Base-by-base conservation (phyloP, 1,139 yeast species). In the Geotrichum citri-aurantii region DNA sequence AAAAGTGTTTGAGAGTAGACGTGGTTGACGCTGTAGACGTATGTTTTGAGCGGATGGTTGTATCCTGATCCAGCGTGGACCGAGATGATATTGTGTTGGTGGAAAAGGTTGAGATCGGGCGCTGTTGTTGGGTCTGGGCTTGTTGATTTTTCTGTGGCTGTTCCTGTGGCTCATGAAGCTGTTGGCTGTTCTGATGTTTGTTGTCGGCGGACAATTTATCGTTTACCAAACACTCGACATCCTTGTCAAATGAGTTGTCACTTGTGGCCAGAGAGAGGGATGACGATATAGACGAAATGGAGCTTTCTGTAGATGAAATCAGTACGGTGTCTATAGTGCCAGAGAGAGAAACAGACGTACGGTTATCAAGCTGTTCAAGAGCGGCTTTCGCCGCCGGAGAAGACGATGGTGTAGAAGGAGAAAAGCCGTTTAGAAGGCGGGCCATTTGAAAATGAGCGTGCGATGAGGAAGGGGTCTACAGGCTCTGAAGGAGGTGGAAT, bases 21-120 rank as follows among this genome's bases (percentile, higher is more conserved):
- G 62, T 52, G 17, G 68, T 65, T 3, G 68, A 66, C 2, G 65
- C 60, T 48, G 64, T 60, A 21, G 69, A 66, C 7, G 65, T 52
- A 46, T 65, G 68, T 24, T 64, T 65, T 21, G 65, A 60, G 14
- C 59, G 60, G 23, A 53, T 50, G 11, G 48, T 17, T 27, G 55
- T 47, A 12, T 27, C 42, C 2, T 19, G 52, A 40, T 52, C 59
- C 8, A 56, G 23, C 12, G 59, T 56, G 5, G 50, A 42, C 44
- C 51, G 51, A 14, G 58, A 55, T 3, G 59, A 53, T 6, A 54
- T 44, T 3, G 59, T 52, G 48, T 51, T 51, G 46, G 37, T 50
- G 14, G 59, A 56, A 2, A 56, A 17, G 19, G 59, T 37, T 7
- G 59, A 56, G 10, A 40, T 52, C 12, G 59, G 59, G 4, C 59